These are phyloP conservation scores for Trypanosoma rangeli DNA, from an alignment of 208 protist species.

Conservation along the genomic window DNA sequence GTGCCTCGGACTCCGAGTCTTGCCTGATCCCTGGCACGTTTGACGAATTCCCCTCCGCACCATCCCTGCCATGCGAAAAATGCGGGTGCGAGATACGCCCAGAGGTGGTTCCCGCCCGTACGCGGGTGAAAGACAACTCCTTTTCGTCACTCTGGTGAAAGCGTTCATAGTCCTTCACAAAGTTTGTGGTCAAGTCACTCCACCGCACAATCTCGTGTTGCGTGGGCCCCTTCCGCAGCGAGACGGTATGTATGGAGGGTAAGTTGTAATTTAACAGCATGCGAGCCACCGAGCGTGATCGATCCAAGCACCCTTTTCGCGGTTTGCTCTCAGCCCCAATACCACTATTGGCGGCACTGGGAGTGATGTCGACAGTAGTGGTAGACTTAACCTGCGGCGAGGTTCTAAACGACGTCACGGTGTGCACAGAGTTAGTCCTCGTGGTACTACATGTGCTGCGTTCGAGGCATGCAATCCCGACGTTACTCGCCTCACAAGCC, in stretches of 20 bases:
- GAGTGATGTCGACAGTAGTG: background rate
- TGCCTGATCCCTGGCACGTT: conserved; percentile 10
- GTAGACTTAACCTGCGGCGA: background rate
- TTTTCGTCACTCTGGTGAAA: conserved; percentile 22
- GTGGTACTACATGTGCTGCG: background rate
- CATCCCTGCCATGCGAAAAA: background rate
- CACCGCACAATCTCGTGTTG: conserved; percentile 58
- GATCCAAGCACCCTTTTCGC: background rate
- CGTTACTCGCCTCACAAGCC: conserved; percentile 20
- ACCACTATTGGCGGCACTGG: too few species aligned
- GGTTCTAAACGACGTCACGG: background rate
- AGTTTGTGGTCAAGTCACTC: conserved; percentile 81
- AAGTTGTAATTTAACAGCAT: background rate
- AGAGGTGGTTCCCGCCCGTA: background rate
- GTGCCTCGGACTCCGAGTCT: conserved; percentile 39
- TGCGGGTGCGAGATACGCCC: background rate
- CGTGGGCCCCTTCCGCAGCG: background rate
- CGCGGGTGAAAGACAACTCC: conserved; percentile 14
- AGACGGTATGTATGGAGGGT: background rate
- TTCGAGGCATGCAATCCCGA: conserved; percentile 6
- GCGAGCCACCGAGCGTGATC: background rate
- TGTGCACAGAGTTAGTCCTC: background rate
- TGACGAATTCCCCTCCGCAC: conserved; percentile 4
- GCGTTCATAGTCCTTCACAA: conserved; percentile 56
- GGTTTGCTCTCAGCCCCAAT: background rate